These are phyloP conservation scores for Oropetium thomaeum DNA, from an alignment of 176 grass and related monocot genomes.

Conservation along the genomic window DNA sequence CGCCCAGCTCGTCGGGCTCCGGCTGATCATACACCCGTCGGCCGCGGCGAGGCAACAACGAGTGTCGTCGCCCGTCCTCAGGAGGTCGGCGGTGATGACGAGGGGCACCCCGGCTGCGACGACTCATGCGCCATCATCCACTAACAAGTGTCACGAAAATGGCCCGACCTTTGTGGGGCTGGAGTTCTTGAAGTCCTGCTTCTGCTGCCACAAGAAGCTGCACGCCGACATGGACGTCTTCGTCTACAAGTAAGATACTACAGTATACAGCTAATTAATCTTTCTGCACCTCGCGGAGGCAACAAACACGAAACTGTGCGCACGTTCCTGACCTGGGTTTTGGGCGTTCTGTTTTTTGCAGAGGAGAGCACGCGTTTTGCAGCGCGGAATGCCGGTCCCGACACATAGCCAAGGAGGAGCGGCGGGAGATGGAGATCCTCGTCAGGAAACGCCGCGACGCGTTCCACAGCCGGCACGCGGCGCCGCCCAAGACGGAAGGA, in stretches of 20 bases:
- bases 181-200: slow-evolving; percentile 64
- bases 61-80: slow-evolving; percentile 29
- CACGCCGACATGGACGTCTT: slow-evolving; percentile 63
- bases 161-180: not conserved
- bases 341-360: slow-evolving; percentile 12
- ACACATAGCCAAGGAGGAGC: slow-evolving; percentile 53
- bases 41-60: not conserved
- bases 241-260: slow-evolving; percentile 62
- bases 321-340: not conserved
- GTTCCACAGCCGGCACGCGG: slow-evolving; percentile 40
- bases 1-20: slow-evolving; percentile 52
- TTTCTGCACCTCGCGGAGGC: no score
- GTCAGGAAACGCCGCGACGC: slow-evolving; percentile 35
- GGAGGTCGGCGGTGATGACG: slow-evolving; percentile 36
- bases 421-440: slow-evolving; percentile 48
- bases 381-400: slow-evolving; percentile 47
- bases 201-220: slow-evolving; percentile 56
- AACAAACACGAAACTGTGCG: no score
- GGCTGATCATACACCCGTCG: slow-evolving; percentile 55
- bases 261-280: no score
- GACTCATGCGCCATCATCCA: not conserved
- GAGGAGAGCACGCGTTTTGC: slow-evolving; percentile 67
- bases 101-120: not conserved
- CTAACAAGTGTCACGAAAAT: not conserved
- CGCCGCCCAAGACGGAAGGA: slow-evolving; percentile 12